Conservation (phyloP, 139 green algal genomes). For the Ettlia oleoabundans region DNA sequence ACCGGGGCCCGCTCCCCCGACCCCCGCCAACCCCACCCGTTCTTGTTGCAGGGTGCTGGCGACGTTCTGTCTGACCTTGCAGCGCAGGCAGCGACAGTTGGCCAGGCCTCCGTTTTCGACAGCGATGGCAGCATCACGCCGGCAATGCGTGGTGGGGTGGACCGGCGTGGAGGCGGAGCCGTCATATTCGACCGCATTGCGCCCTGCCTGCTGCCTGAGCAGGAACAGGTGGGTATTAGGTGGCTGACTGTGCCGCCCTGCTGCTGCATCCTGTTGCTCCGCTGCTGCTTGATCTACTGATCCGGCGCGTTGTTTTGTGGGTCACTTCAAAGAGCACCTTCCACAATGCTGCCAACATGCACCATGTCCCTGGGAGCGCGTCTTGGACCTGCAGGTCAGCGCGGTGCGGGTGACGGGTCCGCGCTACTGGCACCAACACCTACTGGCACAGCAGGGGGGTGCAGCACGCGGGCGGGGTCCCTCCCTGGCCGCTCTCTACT, state of each 20-base stretch:
- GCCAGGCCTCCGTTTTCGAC: neutral
- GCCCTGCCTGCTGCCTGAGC: conserved; percentile 83
- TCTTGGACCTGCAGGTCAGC: conserved; percentile 36
- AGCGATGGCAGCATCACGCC: neutral
- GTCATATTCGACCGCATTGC: conserved; percentile 44
- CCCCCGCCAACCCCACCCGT: too few species aligned
- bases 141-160: neutral
- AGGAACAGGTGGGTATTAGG: conserved; percentile 35
- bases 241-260: neutral
- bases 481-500: conserved; percentile 45
- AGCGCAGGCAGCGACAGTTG: neutral
- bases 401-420: conserved; percentile 68
- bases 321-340: too few species aligned
- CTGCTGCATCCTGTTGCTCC: neutral
- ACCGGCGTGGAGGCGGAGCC: neutral
- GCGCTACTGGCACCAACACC: conserved; percentile 75
- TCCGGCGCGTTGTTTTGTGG: neutral
- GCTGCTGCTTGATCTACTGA: neutral
- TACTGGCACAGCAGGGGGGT: conserved; percentile 12
- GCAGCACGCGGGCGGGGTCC: neutral
- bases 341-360: too few species aligned
- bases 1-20: too few species aligned
- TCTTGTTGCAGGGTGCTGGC: neutral
- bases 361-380: too few species aligned
- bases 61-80: conserved; percentile 19